Evolutionary conservation across 2,329 filamentous ascomycete genomes (phyloP), one percentile per base, ranked within the genome.

Genomic region (Penicillium sp.): DNA sequence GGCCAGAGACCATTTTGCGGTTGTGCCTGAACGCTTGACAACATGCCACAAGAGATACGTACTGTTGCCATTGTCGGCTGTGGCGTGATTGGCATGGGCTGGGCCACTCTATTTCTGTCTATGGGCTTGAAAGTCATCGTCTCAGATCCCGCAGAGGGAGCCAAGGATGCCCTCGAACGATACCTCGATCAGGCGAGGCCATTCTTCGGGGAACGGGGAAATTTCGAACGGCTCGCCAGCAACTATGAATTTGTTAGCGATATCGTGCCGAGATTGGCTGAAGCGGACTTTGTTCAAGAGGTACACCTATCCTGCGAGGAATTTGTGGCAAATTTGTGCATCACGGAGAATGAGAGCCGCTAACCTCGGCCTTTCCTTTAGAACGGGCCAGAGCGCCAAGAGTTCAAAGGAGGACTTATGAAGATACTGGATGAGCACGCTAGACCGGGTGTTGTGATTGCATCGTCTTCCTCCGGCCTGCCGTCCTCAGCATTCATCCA

Each of bases 21-120:
- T 34, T 34, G 31, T 34, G 31, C 31, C 31, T 34, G 31, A 34
- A 34, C 31, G 20, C 20, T 20, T 34, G 31, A 39, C 37, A 39
- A 12, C 1, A 39, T 39, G 37, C 15, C 37, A 39, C 37, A 39
- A 12, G 11, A 39, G 6, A 74, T 83, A 28, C 80, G 42, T 48
- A 67, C 63, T 4, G 55, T 60, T 31, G 65, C 61, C 10, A 67
- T 78, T 4, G 72, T 78, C 43, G 76, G 76, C 10, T 73, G 69
- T 31, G 76, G 77, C 5, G 69, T 74, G 14, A 79, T 79, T 17
- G 77, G 76, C 15, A 73, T 76, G 17, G 76, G 73, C 11, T 81
- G 79, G 78, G 74, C 77, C 1, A 75, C 74, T 10, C 67, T 79
- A 0, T 79, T 78, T 52, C 69, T 78, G 0, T 69, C 76, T 4